Base-by-base conservation (phyloP, 179 eudicot genomes). In the Nepenthes alata region DNA sequence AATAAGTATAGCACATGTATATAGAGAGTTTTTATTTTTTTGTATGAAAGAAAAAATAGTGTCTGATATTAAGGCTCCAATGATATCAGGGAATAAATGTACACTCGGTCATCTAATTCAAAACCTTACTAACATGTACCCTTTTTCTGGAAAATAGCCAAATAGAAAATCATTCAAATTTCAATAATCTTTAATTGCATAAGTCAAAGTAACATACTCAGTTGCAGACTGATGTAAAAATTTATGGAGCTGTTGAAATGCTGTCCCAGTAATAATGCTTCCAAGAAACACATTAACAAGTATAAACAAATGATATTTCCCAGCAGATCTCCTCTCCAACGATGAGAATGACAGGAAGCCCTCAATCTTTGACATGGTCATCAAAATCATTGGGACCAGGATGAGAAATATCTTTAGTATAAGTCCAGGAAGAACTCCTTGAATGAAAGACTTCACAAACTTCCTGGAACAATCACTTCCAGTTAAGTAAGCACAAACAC, bases 341-440 rank as follows among this genome's bases (percentile, higher is more conserved):
- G 77, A 78, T 50, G 97, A 88, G 64, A 72, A 77, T 55, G 97
- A 81, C 34, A 84, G 72, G 58, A 62, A 74, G 39, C 97, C 97
- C 79, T 91, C 97, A 54, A 91, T 81, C 72, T 81, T 85, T 61
- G 97, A 83, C 91, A 88, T 85, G 38, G 74, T 37, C 97, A 91
- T 91, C 47, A 88, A 73, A 72, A 85, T 74, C 57, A 78, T 77
- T 34, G 97, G 97, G 68, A 91, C 82, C 49, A 83, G 60, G 47
- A 81, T 67, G 53, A 91, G 94, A 65, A 84, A 91, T 67, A 88
- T 84, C 86, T 91, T 91, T 67, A 91, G 65, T 63, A 77, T 81
- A 57, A 91, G 82, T 38, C 94, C 96, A 41, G 97, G 97, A 75
- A 88, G 82, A 84, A 88, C 81, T 55, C 97, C 96, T 80, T 91